phyloP scores from a whole-genome alignment of 2,329 filamentous ascomycete genomes.

The Stenocarpella maydis region DNA sequence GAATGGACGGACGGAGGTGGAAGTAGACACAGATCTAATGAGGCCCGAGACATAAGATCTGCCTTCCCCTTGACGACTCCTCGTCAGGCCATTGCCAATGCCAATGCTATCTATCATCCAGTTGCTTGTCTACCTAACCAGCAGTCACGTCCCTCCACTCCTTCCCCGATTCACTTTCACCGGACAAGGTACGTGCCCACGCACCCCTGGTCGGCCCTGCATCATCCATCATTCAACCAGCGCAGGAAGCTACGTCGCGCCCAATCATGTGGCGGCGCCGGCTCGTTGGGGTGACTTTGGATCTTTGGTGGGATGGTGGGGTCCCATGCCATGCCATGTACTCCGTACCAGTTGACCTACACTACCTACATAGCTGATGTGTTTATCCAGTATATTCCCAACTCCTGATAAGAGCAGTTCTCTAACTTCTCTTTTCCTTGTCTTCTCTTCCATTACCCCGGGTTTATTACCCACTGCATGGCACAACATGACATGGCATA shows the following conservation, averaged over 20 bases:
- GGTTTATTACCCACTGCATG: too few relatives aligned
- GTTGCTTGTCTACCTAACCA: background rate
- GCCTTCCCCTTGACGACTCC: background rate
- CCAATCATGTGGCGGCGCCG: slow-evolving; percentile 29
- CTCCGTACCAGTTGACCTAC: too few relatives aligned
- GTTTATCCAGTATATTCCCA: too few relatives aligned
- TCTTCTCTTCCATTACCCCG: background rate
- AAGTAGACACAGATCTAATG: background rate
- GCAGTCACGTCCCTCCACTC: slow-evolving; percentile 5
- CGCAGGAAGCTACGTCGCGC: slow-evolving; percentile 10
- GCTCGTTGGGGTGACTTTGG: slow-evolving; percentile 33
- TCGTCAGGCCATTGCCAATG: too few relatives aligned
- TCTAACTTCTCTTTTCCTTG: too few relatives aligned
- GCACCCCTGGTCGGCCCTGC: slow-evolving; percentile 28
- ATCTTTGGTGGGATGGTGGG: slow-evolving; percentile 36
- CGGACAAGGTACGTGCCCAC: slow-evolving; percentile 18
- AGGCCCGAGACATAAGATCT: slow-evolving; percentile 12
- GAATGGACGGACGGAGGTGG: background rate
- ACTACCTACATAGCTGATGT: background rate
- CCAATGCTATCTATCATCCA: background rate
- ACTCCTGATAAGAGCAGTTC: too few relatives aligned
- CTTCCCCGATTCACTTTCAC: slow-evolving; percentile 21
- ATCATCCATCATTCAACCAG: slow-evolving; percentile 29
- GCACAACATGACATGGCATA: background rate
- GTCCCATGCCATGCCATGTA: background rate